Evolutionary conservation across 176 grass and related monocot genomes (phyloP).

Genomic region (Aegilops tauschii): DNA sequence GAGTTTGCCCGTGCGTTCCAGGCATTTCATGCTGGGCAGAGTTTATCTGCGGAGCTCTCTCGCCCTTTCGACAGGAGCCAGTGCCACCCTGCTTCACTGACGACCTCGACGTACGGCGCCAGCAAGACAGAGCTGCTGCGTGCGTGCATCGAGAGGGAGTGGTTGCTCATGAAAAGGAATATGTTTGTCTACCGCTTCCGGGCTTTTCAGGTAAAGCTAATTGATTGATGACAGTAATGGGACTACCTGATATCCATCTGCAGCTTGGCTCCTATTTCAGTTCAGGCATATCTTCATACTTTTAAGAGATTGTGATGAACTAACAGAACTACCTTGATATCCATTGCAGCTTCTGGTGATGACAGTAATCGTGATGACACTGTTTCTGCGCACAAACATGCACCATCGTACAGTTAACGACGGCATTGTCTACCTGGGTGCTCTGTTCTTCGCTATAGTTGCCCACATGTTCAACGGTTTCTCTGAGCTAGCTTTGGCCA

Average conservation of each 20-base stretch:
- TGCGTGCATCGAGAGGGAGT: slow-evolving; percentile 43
- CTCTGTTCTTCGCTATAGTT: slow-evolving; percentile 56
- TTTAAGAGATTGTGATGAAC: not conserved
- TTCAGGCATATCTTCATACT: not conserved
- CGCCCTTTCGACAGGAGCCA: slow-evolving; percentile 34
- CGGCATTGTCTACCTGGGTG: slow-evolving; percentile 53
- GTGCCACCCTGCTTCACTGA: slow-evolving; percentile 51
- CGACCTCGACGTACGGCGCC: slow-evolving; percentile 41
- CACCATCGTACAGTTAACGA: slow-evolving; percentile 35
- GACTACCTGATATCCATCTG: too few relatives aligned
- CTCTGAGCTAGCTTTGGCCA: slow-evolving; percentile 66
- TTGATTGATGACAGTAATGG: too few relatives aligned
- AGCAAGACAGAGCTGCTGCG: slow-evolving; percentile 47
- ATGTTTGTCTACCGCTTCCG: slow-evolving; percentile 58
- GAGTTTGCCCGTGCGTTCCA: slow-evolving; percentile 52
- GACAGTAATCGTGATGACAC: slow-evolving; percentile 52
- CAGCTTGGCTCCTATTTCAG: not conserved
- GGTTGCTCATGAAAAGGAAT: slow-evolving; percentile 63
- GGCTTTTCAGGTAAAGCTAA: slow-evolving; percentile 44
- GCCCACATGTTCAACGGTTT: slow-evolving; percentile 66
- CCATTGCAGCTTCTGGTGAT: slow-evolving; percentile 47
- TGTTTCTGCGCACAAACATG: slow-evolving; percentile 68
- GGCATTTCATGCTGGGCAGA: slow-evolving; percentile 44
- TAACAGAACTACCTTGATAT: not conserved
- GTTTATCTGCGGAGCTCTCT: slow-evolving; percentile 27